Evolutionary conservation across 371 early-diverging fungal genomes (phyloP), one percentile per base, ranked within the genome.

Genomic region (Funneliformis caledonium): DNA sequence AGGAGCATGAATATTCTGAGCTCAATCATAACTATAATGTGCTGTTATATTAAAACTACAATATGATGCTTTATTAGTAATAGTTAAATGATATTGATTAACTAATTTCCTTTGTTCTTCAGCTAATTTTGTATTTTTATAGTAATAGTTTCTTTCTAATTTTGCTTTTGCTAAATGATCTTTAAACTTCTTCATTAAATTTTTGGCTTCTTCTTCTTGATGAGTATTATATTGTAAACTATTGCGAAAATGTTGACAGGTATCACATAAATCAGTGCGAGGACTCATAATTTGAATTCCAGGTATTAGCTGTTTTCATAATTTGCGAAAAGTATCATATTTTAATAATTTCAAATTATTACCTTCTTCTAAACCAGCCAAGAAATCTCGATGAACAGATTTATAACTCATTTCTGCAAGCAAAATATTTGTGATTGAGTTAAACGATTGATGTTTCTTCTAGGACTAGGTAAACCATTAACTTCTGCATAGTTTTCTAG

Each of bases 391-490:
- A 10, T 33, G 56, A 26, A 75, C 59, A 11, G 56, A 61, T 75
- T 59, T 59, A 60, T 75, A 75, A 42, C 67, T 65, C 67, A 65
- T 65, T 65, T 65, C 67, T 2, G 67, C 9, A 22, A 33, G 43
- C n/a, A 75, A 45, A 9, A 61, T 61, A 11, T 19, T 11, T n/a
- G 59, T 50, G 12, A 73, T 59, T 4, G 8, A 5, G 12, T 73
- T n/a, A 9, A 19, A 14, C 4, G n/a, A 52, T 19, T 59, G 26
- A 26, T 59, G 60, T 4, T 59, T 50, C 59, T 73, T 2, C 33
- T 56, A 8, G 74, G 74, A 73, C 19, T 73, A 4, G 74, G 74
- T 50, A 73, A 50, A 9, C 74, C 74, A 59, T 73, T 4, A 48
- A 4, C 14, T 73, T 52, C 31, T 1, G 74, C 74, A 26, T 26